phyloP scores from a whole-genome alignment of 768 basidiomycete genomes.

The Hemileccinum impolitum region DNA sequence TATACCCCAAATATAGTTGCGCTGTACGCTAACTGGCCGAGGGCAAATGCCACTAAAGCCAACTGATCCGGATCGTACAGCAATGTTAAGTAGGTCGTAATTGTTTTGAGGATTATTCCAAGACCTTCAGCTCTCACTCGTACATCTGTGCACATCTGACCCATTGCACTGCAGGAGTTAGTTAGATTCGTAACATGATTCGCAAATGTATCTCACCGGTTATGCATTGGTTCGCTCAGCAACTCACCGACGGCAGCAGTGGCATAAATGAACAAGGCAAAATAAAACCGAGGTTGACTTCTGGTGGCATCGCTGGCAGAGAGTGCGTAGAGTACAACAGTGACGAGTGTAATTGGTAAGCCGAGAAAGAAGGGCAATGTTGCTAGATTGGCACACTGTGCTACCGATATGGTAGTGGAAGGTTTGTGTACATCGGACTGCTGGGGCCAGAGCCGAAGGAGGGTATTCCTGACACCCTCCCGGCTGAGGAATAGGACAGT shows the following conservation, averaged over 20 bases:
- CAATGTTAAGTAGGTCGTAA: constrained; percentile 67
- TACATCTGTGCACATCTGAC: constrained; percentile 60
- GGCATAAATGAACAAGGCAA: constrained; percentile 67
- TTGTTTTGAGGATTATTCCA: constrained; percentile 71
- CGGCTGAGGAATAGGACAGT: constrained; percentile 89
- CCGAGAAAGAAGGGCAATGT: constrained; percentile 70
- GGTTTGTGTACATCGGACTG: constrained; percentile 3
- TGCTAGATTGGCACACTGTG: constrained; percentile 43
- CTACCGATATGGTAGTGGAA: constrained; percentile 1
- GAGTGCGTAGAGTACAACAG: constrained; percentile 51
- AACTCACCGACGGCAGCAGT: constrained; percentile 75
- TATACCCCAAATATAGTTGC: constrained; percentile 56
- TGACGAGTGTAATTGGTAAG: constrained; percentile 54
- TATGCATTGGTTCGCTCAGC: constrained; percentile 78
- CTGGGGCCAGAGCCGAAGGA: constrained; percentile 55
- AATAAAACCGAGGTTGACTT: constrained; percentile 60
- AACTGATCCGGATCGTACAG: constrained; percentile 48
- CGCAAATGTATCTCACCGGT: constrained; percentile 43
- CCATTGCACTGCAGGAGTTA: constrained; percentile 55
- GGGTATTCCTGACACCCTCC: constrained; percentile 88
- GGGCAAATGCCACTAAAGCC: constrained; percentile 79
- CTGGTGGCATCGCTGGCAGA: constrained; percentile 52
- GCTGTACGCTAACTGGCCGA: constrained; percentile 80
- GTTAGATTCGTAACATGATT: background rate
- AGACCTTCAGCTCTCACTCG: constrained; percentile 85